Conservation (phyloP, 31 red algal genomes). For the Asparagopsis taxiformis region DNA sequence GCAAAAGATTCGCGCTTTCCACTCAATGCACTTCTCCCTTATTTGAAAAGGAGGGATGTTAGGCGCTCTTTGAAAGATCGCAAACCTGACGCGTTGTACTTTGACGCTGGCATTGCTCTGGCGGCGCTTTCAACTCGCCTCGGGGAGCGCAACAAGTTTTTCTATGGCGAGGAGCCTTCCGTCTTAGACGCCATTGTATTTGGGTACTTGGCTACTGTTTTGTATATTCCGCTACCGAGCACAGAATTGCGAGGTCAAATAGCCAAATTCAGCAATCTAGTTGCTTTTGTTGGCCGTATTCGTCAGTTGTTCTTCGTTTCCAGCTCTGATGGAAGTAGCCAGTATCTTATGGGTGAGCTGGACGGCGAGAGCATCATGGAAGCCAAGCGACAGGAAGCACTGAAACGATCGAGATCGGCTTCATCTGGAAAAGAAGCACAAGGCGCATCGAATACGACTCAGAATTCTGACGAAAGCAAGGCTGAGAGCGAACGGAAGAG, state of each 20-base stretch:
- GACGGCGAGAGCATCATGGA: conserved; percentile 24
- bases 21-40: conserved; percentile 31
- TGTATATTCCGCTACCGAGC: conserved; percentile 69
- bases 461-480: background rate
- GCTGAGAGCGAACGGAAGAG: conserved; percentile 14
- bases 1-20: conserved; percentile 36
- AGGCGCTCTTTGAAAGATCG: conserved; percentile 9
- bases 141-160: conserved; percentile 53
- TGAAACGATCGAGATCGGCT: background rate
- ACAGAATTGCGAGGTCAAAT: conserved; percentile 46
- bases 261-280: conserved; percentile 47
- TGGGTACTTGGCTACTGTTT: conserved; percentile 66
- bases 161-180: conserved; percentile 45
- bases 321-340: conserved; percentile 16
- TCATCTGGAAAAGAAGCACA: too few relatives aligned
- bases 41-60: conserved; percentile 19
- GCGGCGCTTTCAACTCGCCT: conserved; percentile 42
- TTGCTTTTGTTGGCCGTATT: conserved; percentile 58
- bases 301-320: conserved; percentile 37
- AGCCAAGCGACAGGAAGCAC: conserved; percentile 1
- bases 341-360: conserved; percentile 37
- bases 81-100: conserved; percentile 25
- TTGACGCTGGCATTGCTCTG: conserved; percentile 57
- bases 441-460: conserved; percentile 2
- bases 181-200: conserved; percentile 80